Evolutionary conservation across 331 rosid genomes (phyloP).

Genomic region (Quercus phellos): DNA sequence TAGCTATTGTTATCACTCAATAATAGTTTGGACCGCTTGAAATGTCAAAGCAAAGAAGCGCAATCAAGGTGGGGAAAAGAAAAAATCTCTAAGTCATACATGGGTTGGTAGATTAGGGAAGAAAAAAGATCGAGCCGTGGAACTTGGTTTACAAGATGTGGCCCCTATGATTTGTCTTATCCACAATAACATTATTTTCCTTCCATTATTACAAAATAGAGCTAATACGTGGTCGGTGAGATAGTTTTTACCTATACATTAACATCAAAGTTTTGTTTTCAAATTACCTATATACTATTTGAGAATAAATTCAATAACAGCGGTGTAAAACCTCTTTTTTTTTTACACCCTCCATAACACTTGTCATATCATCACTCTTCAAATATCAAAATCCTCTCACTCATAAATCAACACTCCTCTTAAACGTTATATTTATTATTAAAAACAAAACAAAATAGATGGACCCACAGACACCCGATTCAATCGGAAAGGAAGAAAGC

Average conservation of each 20-base stretch:
- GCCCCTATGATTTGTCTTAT: not conserved
- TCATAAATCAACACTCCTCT: no score
- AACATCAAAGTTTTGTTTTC: not conserved
- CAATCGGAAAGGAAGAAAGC: no score
- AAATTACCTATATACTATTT: no score
- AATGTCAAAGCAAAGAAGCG: not conserved
- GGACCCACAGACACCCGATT: no score
- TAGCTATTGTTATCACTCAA: constrained; percentile 9
- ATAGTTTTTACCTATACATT: not conserved
- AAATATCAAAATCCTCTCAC: no score
- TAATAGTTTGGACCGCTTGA: not conserved
- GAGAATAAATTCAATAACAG: no score
- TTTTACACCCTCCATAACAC: no score
- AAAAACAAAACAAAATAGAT: no score
- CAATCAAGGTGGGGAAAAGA: not conserved
- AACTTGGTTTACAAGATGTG: not conserved
- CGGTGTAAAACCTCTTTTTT: no score
- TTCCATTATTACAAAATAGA: not conserved
- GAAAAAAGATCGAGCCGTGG: not conserved
- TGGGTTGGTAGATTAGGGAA: not conserved
- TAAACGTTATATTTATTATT: no score
- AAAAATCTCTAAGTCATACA: not conserved
- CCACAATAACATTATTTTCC: not conserved
- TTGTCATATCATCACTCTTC: no score
- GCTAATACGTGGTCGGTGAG: not conserved